phyloP scores from a whole-genome alignment of 345 rosid species.

The Balakata baccata region DNA sequence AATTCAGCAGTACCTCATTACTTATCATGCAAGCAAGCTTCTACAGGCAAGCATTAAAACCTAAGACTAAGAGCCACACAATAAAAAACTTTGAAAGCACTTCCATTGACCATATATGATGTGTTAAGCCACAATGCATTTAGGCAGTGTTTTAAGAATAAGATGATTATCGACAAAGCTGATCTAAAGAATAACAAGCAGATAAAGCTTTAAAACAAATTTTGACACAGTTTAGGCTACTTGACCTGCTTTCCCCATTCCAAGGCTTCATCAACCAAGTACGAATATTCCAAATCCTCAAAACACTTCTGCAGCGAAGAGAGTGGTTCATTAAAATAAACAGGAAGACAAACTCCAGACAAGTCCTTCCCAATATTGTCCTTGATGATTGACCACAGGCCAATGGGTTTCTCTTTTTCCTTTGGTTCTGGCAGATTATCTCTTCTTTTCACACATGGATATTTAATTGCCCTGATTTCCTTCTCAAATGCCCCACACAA shows the following conservation, averaged over 20 bases:
- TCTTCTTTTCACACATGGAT: constrained; percentile 83
- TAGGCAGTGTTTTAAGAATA: constrained; percentile 12
- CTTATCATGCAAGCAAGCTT: background rate
- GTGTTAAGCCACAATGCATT: background rate
- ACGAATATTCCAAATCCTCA: constrained; percentile 95
- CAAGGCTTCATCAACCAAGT: constrained; percentile 81
- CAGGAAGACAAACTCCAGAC: constrained; percentile 99
- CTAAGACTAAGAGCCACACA: background rate
- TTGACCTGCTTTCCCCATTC: constrained; percentile 99
- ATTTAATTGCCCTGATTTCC: constrained; percentile 54
- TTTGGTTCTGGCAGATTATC: constrained; percentile 91
- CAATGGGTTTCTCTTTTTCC: constrained; percentile 94
- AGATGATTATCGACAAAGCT: constrained; percentile 20
- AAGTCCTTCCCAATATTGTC: constrained; percentile 97
- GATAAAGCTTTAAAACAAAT: constrained; percentile 30
- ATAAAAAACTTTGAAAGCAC: background rate
- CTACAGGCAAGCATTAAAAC: background rate
- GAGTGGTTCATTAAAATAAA: constrained; percentile 93
- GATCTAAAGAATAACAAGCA: constrained; percentile 25
- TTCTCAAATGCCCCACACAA: constrained; percentile 34
- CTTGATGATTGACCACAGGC: constrained; percentile 96
- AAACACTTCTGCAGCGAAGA: constrained; percentile 97
- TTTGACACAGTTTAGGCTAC: constrained; percentile 28
- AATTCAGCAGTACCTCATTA: background rate
- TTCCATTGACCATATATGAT: background rate